Percentiles rank a stretch among this genome's conserved stretches.
Evolutionary conservation across 345 rosid species (phyloP).

Genomic region (Eucalyptus tenuipes): DNA sequence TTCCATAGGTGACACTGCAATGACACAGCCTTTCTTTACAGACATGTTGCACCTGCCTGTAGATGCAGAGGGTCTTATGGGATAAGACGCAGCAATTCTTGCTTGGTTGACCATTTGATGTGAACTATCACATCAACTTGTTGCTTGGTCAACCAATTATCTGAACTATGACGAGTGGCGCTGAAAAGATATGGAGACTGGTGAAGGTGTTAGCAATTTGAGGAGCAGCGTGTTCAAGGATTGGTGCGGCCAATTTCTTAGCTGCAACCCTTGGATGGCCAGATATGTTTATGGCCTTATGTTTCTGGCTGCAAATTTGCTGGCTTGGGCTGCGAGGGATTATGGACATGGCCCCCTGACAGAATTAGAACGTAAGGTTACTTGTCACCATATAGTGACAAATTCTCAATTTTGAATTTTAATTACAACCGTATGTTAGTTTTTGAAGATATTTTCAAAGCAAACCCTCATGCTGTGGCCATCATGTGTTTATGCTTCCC

Average conservation of each 20-base stretch:
- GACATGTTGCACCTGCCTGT: background rate
- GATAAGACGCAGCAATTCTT: background rate
- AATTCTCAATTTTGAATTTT: background rate
- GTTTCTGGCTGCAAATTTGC: conserved; percentile 64
- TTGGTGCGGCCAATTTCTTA: conserved; percentile 74
- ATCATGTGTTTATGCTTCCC: background rate
- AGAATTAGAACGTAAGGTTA: conserved; percentile 61
- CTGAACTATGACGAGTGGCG: background rate
- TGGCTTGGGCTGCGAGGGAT: conserved; percentile 93
- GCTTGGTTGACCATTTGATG: background rate
- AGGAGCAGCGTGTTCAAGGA: background rate
- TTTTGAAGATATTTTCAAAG: background rate
- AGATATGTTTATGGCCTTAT: conserved; percentile 78
- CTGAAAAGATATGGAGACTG: background rate
- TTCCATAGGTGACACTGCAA: background rate
- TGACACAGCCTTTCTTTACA: background rate
- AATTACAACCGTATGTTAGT: background rate
- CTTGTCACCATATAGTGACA: background rate
- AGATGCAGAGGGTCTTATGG: background rate
- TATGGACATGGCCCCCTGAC: conserved; percentile 52
- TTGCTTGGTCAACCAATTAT: background rate
- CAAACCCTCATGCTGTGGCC: background rate
- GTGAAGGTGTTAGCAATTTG: background rate
- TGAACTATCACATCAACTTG: background rate
- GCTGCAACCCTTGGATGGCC: conserved; percentile 92